Evolutionary conservation across 2,329 filamentous ascomycete genomes (phyloP).

Genomic region (Aspergillus brasiliensis): DNA sequence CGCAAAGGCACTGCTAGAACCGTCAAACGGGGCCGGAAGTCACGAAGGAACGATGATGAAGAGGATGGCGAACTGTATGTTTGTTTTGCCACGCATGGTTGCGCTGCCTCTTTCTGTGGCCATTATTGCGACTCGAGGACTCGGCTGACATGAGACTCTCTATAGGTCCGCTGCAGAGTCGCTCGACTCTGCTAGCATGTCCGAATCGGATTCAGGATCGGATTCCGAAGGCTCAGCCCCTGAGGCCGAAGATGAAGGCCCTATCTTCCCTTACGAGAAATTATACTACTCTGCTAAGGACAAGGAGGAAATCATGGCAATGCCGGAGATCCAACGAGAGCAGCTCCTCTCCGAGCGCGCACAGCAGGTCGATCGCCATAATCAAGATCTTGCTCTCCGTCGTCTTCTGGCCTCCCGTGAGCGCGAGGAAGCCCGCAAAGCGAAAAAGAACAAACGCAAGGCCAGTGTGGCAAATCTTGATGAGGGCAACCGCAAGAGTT

Average conservation of each 20-base stretch:
- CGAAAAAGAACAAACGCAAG: constrained; percentile 68
- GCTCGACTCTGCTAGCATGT: constrained; percentile 82
- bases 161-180: constrained; percentile 70
- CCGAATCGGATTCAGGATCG: constrained; percentile 82
- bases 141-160: constrained; percentile 14
- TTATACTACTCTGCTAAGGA: constrained; percentile 75
- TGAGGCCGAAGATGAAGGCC: constrained; percentile 49
- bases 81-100: background rate
- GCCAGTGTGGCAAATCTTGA: constrained; percentile 77
- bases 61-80: constrained; percentile 85
- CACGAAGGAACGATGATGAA: constrained; percentile 64
- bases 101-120: background rate
- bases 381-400: constrained; percentile 79
- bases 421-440: constrained; percentile 57
- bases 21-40: constrained; percentile 47
- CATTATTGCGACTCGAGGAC: background rate
- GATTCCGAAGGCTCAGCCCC: constrained; percentile 63
- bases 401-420: constrained; percentile 72
- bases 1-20: constrained; percentile 50
- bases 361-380: constrained; percentile 76
- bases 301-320: constrained; percentile 75
- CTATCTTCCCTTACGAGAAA: constrained; percentile 80
- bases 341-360: constrained; percentile 85
- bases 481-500: constrained; percentile 72
- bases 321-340: constrained; percentile 90